Base-by-base conservation (phyloP, 441 rosid species). In the Jatropha multifida region DNA sequence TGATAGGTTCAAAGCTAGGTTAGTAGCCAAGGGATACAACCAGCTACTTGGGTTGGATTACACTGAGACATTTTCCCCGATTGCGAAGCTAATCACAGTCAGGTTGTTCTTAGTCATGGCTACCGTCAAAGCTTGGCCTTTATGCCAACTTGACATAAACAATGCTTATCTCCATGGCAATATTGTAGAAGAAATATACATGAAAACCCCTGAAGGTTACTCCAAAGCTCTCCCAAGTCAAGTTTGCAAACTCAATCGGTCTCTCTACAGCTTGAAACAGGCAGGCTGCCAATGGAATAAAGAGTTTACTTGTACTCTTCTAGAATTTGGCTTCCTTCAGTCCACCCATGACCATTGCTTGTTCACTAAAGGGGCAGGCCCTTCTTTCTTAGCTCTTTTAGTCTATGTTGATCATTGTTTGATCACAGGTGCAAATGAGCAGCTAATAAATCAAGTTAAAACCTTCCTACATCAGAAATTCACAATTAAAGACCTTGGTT, bases 11-110 rank as follows among this genome's bases (percentile, higher is more conserved):
- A 67, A 67, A 38, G 68, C 49, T 15, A 10, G 52, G 0, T 41
- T 77, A 0, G 68, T 81, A 5, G 74, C 71, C 2, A 77, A 74
- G 40, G 51, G 79, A 0, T 78, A 74, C 38, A 10, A 42, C 0
- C 72, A 74, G 65, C 52, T 55, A 8, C 18, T 65, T 8, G 52
- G 37, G 0, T 52, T 74, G 1, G 74, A 66, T 49, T 74, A 46
- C 41, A 46, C 61, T 13, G 74, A 78, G 2, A 71, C 32, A 10
- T 80, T 75, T 14, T 38, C 65, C 1, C 76, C 32, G 0, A 54
- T 76, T 6, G 78, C 71, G 7, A 23, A 32, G 14, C 58, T 58
- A 15, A 44, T 65, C 0, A 80, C 15, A 1, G 20, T 69, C 0
- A 48, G 58, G 38, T 10, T 23, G 4, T 7, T 73, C 38, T 64